A percentile compares a stretch with the other conserved stretches of the same genome.
These are phyloP conservation scores for Chlamydomonas sp. DNA, from an alignment of 139 green algal species.

Conservation along the genomic window DNA sequence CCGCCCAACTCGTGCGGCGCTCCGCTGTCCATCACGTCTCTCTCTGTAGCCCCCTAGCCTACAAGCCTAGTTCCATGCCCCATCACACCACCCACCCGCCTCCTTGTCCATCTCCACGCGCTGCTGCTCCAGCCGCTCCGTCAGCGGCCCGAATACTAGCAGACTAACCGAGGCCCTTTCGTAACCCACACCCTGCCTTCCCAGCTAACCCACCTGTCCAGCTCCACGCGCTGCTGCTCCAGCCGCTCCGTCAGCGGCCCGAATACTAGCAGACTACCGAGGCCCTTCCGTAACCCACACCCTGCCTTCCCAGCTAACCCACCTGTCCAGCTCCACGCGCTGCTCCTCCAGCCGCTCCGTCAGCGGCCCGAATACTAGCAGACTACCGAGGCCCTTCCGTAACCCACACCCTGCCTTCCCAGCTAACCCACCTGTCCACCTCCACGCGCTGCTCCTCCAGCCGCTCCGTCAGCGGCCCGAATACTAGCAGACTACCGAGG, in stretches of 20 bases:
- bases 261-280: too few relatives aligned
- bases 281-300: too few relatives aligned
- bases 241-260: conserved; percentile 56
- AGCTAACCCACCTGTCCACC: conserved; percentile 55
- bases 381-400: too few relatives aligned
- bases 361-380: conserved; percentile 28
- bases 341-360: conserved; percentile 63
- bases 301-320: too few relatives aligned
- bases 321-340: conserved; percentile 67
- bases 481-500: too few relatives aligned
- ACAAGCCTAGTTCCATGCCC: conserved; percentile 20
- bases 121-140: conserved; percentile 62
- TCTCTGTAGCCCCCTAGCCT: too few relatives aligned
- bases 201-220: conserved; percentile 17
- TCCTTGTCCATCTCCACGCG: conserved; percentile 68
- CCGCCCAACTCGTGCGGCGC: too few relatives aligned
- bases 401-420: too few relatives aligned
- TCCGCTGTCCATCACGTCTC: too few relatives aligned
- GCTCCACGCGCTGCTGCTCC: not conserved
- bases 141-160: conserved; percentile 32
- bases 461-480: conserved; percentile 55
- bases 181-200: too few relatives aligned
- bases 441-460: conserved; percentile 63
- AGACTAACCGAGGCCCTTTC: too few relatives aligned
- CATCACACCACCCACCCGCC: not conserved